Percentiles rank a stretch among this genome's conserved stretches.
Conservation (phyloP, 2,329 filamentous ascomycete species). For the Ceratocystis albifundus region DNA sequence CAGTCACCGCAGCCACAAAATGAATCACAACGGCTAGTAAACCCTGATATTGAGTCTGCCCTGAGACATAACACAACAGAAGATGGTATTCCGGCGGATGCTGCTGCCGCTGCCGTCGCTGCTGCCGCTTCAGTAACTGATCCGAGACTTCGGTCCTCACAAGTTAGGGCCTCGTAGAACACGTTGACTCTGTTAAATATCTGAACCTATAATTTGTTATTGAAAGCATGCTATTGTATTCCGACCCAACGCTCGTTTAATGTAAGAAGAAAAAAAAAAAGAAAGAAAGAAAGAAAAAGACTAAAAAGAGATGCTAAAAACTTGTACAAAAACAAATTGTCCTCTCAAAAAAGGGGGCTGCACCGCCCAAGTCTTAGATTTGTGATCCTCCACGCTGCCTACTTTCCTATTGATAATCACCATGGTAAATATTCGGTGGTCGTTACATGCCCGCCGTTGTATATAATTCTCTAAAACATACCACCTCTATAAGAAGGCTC, state of each 20-base stretch:
- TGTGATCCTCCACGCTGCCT: neutral
- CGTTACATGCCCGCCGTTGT: neutral
- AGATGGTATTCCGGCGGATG: neutral
- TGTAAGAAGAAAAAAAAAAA: neutral
- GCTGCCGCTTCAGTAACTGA: slow-evolving; percentile 4
- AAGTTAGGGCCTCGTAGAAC: neutral
- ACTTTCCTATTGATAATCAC: neutral
- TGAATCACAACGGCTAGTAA: neutral
- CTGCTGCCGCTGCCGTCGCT: neutral
- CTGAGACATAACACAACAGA: neutral
- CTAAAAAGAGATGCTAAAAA: neutral
- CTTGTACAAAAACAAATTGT: neutral
- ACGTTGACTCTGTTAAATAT: neutral
- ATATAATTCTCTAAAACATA: neutral
- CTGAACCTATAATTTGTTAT: neutral
- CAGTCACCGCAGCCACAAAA: slow-evolving; percentile 2
- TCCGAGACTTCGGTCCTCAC: neutral
- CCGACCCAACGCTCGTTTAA: neutral
- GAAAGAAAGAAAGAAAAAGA: neutral
- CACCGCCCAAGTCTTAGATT: neutral
- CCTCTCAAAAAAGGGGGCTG: neutral
- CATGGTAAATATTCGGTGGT: neutral
- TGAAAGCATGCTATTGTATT: slow-evolving; percentile 2
- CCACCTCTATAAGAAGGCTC: slow-evolving; percentile 13
- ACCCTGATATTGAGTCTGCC: neutral